phyloP scores from a whole-genome alignment of 331 rosid genomes.

The Acacia pycnantha region DNA sequence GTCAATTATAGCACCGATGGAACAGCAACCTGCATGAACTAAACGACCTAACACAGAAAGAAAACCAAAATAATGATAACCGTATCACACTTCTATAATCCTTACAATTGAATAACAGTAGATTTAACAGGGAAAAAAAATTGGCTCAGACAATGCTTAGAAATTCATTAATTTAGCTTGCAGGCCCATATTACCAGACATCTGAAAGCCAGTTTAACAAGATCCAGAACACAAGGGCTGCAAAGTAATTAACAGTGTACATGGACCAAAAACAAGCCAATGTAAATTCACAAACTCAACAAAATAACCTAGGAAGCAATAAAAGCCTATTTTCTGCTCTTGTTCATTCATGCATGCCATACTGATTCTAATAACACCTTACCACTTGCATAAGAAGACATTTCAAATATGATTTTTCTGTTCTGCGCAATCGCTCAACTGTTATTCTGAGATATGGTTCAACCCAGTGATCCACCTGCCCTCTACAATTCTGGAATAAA shows the following conservation, averaged over 20 bases:
- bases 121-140: background rate
- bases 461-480: constrained; percentile 97
- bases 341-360: background rate
- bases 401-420: constrained; percentile 74
- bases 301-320: background rate
- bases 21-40: background rate
- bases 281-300: background rate
- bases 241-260: background rate
- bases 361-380: constrained; percentile 33
- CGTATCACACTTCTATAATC: background rate
- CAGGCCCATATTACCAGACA: constrained; percentile 16
- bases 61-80: constrained; percentile 1
- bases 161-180: background rate
- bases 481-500: constrained; percentile 84
- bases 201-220: background rate
- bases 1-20: background rate
- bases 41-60: background rate
- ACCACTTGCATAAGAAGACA: constrained; percentile 94
- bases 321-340: background rate
- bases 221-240: background rate
- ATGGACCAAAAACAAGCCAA: constrained; percentile 6
- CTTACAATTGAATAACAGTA: background rate
- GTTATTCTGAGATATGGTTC: constrained; percentile 84
- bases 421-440: constrained; percentile 69
- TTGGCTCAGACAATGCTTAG: background rate